Evolutionary conservation across 176 grass and related monocot species (phyloP), one percentile per base, ranked within the genome.

Genomic region (Phragmites australis): DNA sequence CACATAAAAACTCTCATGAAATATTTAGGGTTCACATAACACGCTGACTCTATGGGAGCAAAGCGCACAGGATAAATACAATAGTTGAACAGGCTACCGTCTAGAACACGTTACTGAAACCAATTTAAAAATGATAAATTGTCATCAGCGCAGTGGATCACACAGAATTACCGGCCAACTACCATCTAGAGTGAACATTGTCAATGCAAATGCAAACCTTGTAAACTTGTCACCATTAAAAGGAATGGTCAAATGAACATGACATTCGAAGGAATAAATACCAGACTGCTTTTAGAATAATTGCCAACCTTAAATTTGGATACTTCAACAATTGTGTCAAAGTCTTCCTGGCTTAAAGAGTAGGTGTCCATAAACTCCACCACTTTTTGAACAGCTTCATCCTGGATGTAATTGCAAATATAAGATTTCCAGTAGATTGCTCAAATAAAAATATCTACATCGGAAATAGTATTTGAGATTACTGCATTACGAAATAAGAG

Each of bases 291-390:
- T 63, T 9, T 68, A 54, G 37, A 76, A 69, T 60, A 83, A 89
- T 21, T 65, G 57, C 85, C 27, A 61, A 99, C 97, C 97, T 93
- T 92, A 82, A 91, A 94, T 75, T 93, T 99, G 37, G 97, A 95
- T 88, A 99, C 65, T 86, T 99, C 90, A 39, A 99, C 88, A 90
- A 96, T 82, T 7, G 92, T 90, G 68, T 99, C 93, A 50, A 93
- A 93, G 32, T 99, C 97, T 82, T 99, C 97, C 85, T 95, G 92
- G 76, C 78, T 99, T 86, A 99, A 89, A 74, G 93, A 99, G 81
- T 99, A 99, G 25, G 88, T 84, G 51, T 96, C 97, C 97, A 99
- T 96, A 78, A 99, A 91, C 67, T 99, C 87, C 57, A 99, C 92
- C 19, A 99, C 97, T 27, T 88, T 91, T 63, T 84, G 72, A 78